Base-by-base conservation (phyloP, 768 basidiomycete species). In the Flagelloscypha sp. region DNA sequence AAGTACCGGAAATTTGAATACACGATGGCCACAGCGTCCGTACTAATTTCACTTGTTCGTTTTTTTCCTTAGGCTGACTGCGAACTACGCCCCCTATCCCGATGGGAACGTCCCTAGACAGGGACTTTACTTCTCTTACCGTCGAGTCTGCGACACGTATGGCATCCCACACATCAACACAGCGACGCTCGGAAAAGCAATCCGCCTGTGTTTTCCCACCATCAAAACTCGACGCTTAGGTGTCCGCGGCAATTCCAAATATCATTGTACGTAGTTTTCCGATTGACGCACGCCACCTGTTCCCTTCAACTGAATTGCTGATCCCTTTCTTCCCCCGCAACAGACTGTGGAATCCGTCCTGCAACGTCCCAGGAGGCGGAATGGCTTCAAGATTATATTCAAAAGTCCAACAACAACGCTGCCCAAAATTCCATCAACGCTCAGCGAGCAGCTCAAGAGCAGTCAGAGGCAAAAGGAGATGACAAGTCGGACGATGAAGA, bases 91-190 rank as follows among this genome's bases (percentile, higher is more conserved):
- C 4, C 83, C 86, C 9, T 89, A 87, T 57, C 84, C 84, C 27
- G 88, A 90, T 59, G 88, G 88, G 23, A 92, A 92, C 56, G 90
- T 93, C 23, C 86, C 90, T 29, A 79, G 90, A 35, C 90, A 94
- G 53, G 90, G 89, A 5, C 75, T 95, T 33, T 95, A 93, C 60
- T 87, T 88, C 54, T 93, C 89, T 22, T 95, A 93, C 62, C 74
- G 84, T 43, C 70, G 87, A 36, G 79, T 92, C 38, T 92, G 87
- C 59, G 86, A 90, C 62, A 84, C 88, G 59, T 88, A 92, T 62
- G 84, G 84, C 34, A 85, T 92, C 42, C 86, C 85, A 35, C 87
- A 93, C 53, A 88, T 94, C 66, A 95, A 93, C 67, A 89, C 90
- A 24, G 92, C 92, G 46, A 90, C 90, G 1, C 72, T 95, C 49